A percentile compares a stretch with the other conserved stretches of the same genome.
Evolutionary conservation across 164 flowering plant genomes (phyloP).

Genomic region (Nelumbo lutea): DNA sequence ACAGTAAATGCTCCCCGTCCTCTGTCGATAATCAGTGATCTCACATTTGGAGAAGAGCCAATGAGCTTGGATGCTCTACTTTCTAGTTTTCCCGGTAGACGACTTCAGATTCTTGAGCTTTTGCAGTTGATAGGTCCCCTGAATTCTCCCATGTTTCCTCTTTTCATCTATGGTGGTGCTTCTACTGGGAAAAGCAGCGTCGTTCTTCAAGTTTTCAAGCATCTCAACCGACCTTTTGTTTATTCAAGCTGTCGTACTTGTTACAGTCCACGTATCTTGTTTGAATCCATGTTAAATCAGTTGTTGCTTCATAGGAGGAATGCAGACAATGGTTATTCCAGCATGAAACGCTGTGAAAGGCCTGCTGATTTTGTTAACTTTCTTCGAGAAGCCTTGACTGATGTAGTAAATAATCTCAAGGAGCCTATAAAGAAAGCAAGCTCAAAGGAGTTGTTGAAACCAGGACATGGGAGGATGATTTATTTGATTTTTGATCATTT

Average conservation of each 20-base stretch:
- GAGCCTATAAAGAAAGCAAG: constrained; percentile 26
- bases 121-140: constrained; percentile 60
- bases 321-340: constrained; percentile 52
- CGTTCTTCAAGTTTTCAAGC: constrained; percentile 55
- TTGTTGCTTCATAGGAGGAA: constrained; percentile 56
- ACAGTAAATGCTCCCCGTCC: constrained; percentile 20
- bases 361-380: constrained; percentile 75
- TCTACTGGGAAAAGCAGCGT: constrained; percentile 83
- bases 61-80: constrained; percentile 45
- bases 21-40: constrained; percentile 35
- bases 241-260: constrained; percentile 79
- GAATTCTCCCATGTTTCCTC: constrained; percentile 66
- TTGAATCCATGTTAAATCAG: constrained; percentile 77
- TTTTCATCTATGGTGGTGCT: constrained; percentile 70
- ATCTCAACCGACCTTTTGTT: constrained; percentile 79
- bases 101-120: constrained; percentile 54
- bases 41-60: constrained; percentile 36
- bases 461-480: constrained; percentile 54
- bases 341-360: constrained; percentile 75
- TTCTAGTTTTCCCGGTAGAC: constrained; percentile 63
- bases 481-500: constrained; percentile 79
- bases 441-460: constrained; percentile 25
- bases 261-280: constrained; percentile 69
- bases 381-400: constrained; percentile 59
- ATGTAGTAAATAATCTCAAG: constrained; percentile 35